Evolutionary conservation across 148 eudicot genomes (phyloP), one percentile per base, ranked within the genome.

Genomic region (Arbutus unedo): DNA sequence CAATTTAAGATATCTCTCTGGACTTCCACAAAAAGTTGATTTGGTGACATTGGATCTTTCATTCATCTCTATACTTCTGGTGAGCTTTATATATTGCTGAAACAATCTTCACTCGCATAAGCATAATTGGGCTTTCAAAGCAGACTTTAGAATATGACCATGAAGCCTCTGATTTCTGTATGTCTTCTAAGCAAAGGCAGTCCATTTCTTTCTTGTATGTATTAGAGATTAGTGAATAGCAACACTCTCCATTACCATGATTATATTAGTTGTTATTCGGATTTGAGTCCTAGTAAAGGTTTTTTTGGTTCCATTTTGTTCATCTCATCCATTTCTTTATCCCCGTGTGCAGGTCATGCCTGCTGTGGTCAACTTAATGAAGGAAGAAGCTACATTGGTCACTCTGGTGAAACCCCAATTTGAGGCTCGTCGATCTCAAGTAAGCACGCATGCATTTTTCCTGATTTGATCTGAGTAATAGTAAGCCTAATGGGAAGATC

Each of bases 321-420:
- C 11, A 10, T 64, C 55, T 38, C 43, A 43, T 43, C 77, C 81
- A 53, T 44, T 80, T 76, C 44, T 72, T 82, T 7, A 2, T 19
- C 73, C 21, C 11, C 25, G 43, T n/a, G 79, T 81, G 82, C 85
- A 96, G 99, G 98, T 97, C 82, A 92, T 97, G 95, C 99, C 99
- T 88, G 98, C 99, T 77, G 97, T 97, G 76, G 84, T 97, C 78
- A 91, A 87, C 84, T 80, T 93, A 84, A 97, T 97, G 97, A 93
- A 97, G 90, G 89, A 93, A 66, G 91, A 93, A n/a, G 91, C 97
- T 70, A 86, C 90, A 6, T 79, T 97, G 81, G 86, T 97, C 79
- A 94, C 99, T 67, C 89, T 97, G 73, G 95, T 97, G 80, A 97
- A 97, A 83, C 99, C 99, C 84, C 99, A 97, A 80, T 97, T 97